Evolutionary conservation across 192 early-diverging fungal genomes (phyloP), one percentile per base, ranked within the genome.

Genomic region (Powellomyces hirtus): DNA sequence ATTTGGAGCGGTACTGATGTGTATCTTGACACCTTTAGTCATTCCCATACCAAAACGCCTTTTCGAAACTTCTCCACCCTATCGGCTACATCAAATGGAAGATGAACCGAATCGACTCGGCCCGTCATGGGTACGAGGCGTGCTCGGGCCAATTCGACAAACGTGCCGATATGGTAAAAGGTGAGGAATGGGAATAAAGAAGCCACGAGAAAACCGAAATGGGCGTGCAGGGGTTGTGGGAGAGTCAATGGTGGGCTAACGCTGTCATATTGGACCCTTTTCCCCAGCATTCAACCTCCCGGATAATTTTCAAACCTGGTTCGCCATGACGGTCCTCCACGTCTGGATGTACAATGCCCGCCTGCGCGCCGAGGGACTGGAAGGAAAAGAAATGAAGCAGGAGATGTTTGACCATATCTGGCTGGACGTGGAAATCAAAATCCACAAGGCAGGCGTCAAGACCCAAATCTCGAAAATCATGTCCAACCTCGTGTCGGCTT

Each of bases 251-350:
- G n/a, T n/a, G n/a, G n/a, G n/a, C n/a, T n/a, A n/a, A n/a, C n/a
- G n/a, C n/a, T n/a, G n/a, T n/a, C n/a, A n/a, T n/a, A n/a, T n/a
- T n/a, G n/a, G n/a, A n/a, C n/a, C 33, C 26, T 27, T 40, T 50
- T 18, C 40, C 29, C 16, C 45, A 76, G 79, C 62, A 38, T 68
- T 71, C 52, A 80, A 83, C 35, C 75, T 95, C 35, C 90, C 89
- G 4, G 89, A 94, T 57, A 94, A 91, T 62, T 94, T 95, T 68
- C 93, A 96, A 75, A 92, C 94, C 0, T 98, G 96, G 96, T 98
- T 95, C 62, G 83, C 86, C 22, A 84, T 95, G 27, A 94, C 91
- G 0, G 86, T 92, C 30, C 77, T 98, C 59, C 94, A 98, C 66
- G 84, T 96, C 4, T 98, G 96, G 96, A 88, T 98, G 86, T 77